Conservation (phyloP, 2,329 filamentous ascomycete genomes). For the Neonectria magnoliae region DNA sequence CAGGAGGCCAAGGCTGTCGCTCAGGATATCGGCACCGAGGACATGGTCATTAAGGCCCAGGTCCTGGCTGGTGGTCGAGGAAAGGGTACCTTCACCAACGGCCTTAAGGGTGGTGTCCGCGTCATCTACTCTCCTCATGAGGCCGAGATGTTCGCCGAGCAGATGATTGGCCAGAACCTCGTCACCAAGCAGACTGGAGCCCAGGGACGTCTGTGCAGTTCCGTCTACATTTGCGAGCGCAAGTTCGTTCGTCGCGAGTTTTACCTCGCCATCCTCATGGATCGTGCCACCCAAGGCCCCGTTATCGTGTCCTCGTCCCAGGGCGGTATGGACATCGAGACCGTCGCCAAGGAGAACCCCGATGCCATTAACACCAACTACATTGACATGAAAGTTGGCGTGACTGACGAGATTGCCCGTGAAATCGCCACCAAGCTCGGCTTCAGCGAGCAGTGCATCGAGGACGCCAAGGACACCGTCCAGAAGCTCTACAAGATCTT, state of each 20-base stretch:
- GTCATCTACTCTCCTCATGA: conserved; percentile 98
- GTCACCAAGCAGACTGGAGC: conserved; percentile 99
- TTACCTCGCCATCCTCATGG: conserved; percentile 99
- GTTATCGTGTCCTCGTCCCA: conserved; percentile 98
- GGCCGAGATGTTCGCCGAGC: conserved; percentile 96
- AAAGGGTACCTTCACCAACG: conserved; percentile 98
- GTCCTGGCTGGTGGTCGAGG: conserved; percentile 97
- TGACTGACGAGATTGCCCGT: conserved; percentile 93
- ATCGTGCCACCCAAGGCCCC: conserved; percentile 87
- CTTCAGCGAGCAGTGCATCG: conserved; percentile 97
- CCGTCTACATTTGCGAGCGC: conserved; percentile 99
- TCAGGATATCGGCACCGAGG: conserved; percentile 89
- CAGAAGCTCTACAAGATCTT: conserved; percentile 99
- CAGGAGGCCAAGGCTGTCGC: conserved; percentile 93
- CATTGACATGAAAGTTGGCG: conserved; percentile 92
- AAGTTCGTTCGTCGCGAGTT: conserved; percentile 99
- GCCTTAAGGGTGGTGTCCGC: conserved; percentile 97
- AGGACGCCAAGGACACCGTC: conserved; percentile 94
- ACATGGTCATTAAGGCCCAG: conserved; percentile 99
- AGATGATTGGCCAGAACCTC: conserved; percentile 99
- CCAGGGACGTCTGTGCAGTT: conserved; percentile 90
- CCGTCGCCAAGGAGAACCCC: conserved; percentile 96
- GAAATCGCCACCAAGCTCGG: conserved; percentile 91
- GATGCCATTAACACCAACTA: conserved; percentile 94
- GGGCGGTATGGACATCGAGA: conserved; percentile 99